phyloP scores from a whole-genome alignment of 352 stramenopile genomes.

The Phytophthora colocasiae region DNA sequence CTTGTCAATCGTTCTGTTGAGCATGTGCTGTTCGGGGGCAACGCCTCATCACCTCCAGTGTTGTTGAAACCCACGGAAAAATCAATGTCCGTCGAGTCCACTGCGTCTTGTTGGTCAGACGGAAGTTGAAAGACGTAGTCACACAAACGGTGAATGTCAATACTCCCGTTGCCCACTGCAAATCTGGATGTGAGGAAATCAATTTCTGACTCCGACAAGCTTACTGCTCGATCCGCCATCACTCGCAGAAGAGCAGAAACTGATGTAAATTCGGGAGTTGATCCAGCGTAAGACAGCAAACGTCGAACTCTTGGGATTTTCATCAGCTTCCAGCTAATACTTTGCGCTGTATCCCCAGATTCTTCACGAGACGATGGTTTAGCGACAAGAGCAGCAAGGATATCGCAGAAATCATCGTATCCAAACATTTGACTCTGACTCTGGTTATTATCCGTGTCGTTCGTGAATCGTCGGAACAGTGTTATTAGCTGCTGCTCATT shows the following conservation, averaged over 20 bases:
- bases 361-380: conserved; percentile 14
- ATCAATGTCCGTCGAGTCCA: conserved; percentile 26
- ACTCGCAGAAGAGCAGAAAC: conserved; percentile 40
- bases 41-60: conserved; percentile 25
- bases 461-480: conserved; percentile 52
- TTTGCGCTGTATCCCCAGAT: conserved; percentile 2
- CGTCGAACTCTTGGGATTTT: conserved; percentile 36
- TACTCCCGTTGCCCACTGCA: conserved; percentile 31
- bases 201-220: conserved; percentile 40
- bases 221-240: conserved; percentile 32
- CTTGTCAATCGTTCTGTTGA: conserved; percentile 15
- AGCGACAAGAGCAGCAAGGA: conserved; percentile 38
- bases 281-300: conserved; percentile 24
- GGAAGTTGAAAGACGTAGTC: conserved; percentile 48
- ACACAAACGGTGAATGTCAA: conserved; percentile 48
- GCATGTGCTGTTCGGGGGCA: conserved; percentile 16
- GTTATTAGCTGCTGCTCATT: conserved; percentile 79
- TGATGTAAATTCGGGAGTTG: conserved; percentile 17
- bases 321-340: conserved; percentile 36
- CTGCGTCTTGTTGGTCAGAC: conserved; percentile 8
- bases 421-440: conserved; percentile 29
- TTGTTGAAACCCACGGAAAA: conserved; percentile 17
- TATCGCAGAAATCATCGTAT: conserved; percentile 77
- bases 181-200: conserved; percentile 40
- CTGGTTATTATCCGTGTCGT: conserved; percentile 14